Conservation (phyloP, 441 rosid species). For the Metrosideros polymorpha region DNA sequence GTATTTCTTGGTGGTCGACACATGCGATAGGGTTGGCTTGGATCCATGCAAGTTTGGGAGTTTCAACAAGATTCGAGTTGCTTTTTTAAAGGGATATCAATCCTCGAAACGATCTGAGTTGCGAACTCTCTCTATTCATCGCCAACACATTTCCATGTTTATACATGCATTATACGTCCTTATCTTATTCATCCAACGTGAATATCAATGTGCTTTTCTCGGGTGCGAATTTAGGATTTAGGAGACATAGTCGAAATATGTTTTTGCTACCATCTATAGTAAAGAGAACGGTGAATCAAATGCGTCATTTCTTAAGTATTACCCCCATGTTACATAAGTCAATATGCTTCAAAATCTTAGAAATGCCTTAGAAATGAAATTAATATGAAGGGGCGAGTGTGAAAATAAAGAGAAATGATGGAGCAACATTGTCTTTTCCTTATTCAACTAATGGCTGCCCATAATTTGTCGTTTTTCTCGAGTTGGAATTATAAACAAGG, state of each 20-base stretch:
- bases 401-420: neutral
- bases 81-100: neutral
- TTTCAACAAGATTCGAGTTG: neutral
- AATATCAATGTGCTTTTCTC: neutral
- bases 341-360: neutral
- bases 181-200: neutral
- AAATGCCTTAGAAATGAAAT: neutral
- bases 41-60: neutral
- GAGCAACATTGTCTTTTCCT: neutral
- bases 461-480: neutral
- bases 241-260: neutral
- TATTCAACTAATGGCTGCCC: neutral
- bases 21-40: neutral
- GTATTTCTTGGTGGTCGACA: neutral
- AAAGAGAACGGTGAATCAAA: neutral
- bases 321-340: neutral
- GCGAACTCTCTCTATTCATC: neutral
- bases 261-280: neutral
- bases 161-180: neutral
- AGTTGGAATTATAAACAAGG: neutral
- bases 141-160: neutral
- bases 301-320: neutral
- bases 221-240: neutral
- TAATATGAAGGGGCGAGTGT: neutral
- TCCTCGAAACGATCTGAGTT: neutral